A percentile compares a stretch with the other conserved stretches of the same genome.
phyloP scores from a whole-genome alignment of 805 yeast genomes.

The Jamesozyma gamospora region DNA sequence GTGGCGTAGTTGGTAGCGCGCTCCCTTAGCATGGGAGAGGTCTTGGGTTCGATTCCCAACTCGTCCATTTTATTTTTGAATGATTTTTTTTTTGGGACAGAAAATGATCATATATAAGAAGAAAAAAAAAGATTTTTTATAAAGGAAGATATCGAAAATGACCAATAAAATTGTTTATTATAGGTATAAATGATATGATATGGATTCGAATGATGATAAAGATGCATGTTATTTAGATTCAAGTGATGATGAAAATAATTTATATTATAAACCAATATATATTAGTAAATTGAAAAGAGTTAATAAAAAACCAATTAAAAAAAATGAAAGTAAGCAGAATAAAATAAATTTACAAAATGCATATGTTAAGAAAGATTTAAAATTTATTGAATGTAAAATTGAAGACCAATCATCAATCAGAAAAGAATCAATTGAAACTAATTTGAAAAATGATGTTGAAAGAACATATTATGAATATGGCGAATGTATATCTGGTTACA shows the following conservation, averaged over 20 bases:
- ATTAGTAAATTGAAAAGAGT: not conserved
- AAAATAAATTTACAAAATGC: too few relatives aligned
- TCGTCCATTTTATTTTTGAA: constrained; percentile 38
- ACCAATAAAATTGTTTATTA: too few relatives aligned
- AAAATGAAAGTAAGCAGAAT: too few relatives aligned
- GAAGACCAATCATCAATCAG: too few relatives aligned
- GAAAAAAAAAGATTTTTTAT: not conserved
- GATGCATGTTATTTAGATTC: not conserved
- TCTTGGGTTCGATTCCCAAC: constrained; percentile 75
- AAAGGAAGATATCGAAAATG: too few relatives aligned
- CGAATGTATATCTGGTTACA: constrained; percentile 12
- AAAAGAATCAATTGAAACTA: too few relatives aligned
- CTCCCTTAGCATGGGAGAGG: constrained; percentile 73
- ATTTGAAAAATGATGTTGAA: not conserved
- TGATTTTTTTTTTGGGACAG: too few relatives aligned
- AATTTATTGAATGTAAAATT: too few relatives aligned
- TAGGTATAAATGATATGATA: not conserved
- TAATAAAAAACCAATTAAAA: too few relatives aligned
- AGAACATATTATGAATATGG: constrained; percentile 10
- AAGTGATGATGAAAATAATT: not conserved
- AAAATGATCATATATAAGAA: too few relatives aligned
- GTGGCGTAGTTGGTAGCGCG: constrained; percentile 82
- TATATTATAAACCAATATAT: not conserved
- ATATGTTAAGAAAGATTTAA: too few relatives aligned
- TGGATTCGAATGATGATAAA: not conserved